A percentile compares a stretch with the other conserved stretches of the same genome.
These are phyloP conservation scores for Solanum dulcamara DNA, from an alignment of 257 asterid species.

Conservation along the genomic window DNA sequence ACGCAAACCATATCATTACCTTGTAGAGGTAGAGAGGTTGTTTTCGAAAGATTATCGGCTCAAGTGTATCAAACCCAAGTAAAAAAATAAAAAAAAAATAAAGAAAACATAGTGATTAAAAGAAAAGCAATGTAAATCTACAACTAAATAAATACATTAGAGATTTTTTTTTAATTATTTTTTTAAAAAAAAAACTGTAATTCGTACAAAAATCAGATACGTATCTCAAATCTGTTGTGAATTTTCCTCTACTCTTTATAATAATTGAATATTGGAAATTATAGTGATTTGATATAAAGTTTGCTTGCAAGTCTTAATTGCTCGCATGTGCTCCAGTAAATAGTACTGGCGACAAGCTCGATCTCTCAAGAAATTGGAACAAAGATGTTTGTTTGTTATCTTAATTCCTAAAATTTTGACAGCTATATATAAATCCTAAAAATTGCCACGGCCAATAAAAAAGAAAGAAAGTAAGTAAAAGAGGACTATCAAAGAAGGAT, in stretches of 20 bases:
- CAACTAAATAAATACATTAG: neutral
- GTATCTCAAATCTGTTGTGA: neutral
- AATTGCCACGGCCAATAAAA: neutral
- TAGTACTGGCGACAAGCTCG: neutral
- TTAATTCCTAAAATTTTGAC: neutral
- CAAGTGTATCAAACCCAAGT: too few species aligned
- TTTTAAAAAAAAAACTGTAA: neutral
- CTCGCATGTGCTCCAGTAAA: neutral
- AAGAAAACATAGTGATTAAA: too few species aligned
- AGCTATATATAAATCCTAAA: neutral
- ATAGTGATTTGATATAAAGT: neutral
- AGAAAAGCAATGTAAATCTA: too few species aligned
- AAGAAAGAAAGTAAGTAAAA: neutral
- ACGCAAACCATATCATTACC: too few species aligned
- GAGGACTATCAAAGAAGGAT: neutral
- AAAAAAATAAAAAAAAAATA: too few species aligned
- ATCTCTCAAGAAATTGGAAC: neutral
- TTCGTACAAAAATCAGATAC: neutral
- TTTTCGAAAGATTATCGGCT: too few species aligned
- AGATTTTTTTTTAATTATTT: neutral
- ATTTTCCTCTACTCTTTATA: neutral
- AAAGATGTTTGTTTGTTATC: neutral
- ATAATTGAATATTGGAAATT: neutral
- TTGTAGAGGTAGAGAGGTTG: too few species aligned
- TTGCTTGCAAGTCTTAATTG: neutral